Evolutionary conservation across 768 basidiomycete species (phyloP).

Genomic region (Artomyces pyxidatus): DNA sequence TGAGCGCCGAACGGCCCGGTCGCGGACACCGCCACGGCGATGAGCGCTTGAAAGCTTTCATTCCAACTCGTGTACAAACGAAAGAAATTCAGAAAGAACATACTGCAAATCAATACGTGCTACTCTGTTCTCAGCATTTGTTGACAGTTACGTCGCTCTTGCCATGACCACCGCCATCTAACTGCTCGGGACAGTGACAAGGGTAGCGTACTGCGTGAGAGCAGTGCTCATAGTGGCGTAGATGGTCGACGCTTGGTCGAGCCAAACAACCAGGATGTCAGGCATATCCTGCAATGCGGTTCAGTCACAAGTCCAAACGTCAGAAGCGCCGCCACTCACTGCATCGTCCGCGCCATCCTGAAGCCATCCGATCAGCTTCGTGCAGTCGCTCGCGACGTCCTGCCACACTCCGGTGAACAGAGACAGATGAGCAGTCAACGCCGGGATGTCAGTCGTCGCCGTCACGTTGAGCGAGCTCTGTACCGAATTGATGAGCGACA

Average conservation of each 20-base stretch:
- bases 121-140: too few species aligned
- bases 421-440: not conserved
- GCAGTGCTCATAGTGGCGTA: not conserved
- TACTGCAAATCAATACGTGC: too few species aligned
- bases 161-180: too few species aligned
- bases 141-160: too few species aligned
- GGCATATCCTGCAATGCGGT: not conserved
- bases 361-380: not conserved
- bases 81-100: too few species aligned
- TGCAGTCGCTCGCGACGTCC: not conserved
- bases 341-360: not conserved
- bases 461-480: not conserved
- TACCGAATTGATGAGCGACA: not conserved
- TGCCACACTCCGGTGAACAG: not conserved
- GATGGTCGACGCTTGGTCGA: not conserved
- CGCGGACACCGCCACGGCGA: too few species aligned
- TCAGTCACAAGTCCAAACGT: not conserved
- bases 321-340: not conserved
- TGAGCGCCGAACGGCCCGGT: too few species aligned
- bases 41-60: too few species aligned
- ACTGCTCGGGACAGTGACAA: not conserved
- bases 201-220: not conserved
- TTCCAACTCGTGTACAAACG: too few species aligned
- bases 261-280: not conserved
- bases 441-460: not conserved